phyloP scores from a whole-genome alignment of 2,329 filamentous ascomycete genomes.

The Celoporthe dispersa region DNA sequence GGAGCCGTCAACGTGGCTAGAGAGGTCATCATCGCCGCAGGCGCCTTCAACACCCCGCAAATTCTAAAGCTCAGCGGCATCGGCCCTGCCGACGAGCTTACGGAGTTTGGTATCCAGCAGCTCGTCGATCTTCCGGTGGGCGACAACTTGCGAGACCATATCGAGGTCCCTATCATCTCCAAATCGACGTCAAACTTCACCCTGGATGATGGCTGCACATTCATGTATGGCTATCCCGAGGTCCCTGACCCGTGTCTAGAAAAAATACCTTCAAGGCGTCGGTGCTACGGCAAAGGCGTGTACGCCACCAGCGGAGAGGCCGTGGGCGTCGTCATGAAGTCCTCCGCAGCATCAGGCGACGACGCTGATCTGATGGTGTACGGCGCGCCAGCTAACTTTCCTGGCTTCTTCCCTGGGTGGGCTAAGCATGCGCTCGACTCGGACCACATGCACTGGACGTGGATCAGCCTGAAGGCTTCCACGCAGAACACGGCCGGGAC shows the following conservation, averaged over 20 bases:
- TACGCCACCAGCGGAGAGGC: conserved; percentile 43
- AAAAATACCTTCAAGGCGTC: conserved; percentile 32
- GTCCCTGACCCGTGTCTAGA: conserved; percentile 42
- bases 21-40: conserved; percentile 56
- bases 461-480: conserved; percentile 63
- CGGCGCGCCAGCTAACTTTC: conserved; percentile 45
- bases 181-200: conserved; percentile 45
- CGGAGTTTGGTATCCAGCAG: conserved; percentile 46
- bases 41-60: conserved; percentile 58
- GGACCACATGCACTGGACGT: conserved; percentile 47
- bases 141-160: conserved; percentile 63
- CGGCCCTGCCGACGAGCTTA: conserved; percentile 48
- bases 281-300: conserved; percentile 34
- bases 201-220: conserved; percentile 42
- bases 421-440: conserved; percentile 37
- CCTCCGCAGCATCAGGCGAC: conserved; percentile 35
- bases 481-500: conserved; percentile 65
- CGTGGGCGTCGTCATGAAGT: conserved; percentile 37
- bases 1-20: conserved; percentile 45
- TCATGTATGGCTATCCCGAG: conserved; percentile 34
- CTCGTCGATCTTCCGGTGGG: conserved; percentile 61
- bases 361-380: conserved; percentile 42
- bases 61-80: conserved; percentile 56
- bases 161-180: conserved; percentile 51
- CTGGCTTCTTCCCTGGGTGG: conserved; percentile 47